Base-by-base conservation (phyloP, 202 grass and related monocot species). In the Zoysia matrella region DNA sequence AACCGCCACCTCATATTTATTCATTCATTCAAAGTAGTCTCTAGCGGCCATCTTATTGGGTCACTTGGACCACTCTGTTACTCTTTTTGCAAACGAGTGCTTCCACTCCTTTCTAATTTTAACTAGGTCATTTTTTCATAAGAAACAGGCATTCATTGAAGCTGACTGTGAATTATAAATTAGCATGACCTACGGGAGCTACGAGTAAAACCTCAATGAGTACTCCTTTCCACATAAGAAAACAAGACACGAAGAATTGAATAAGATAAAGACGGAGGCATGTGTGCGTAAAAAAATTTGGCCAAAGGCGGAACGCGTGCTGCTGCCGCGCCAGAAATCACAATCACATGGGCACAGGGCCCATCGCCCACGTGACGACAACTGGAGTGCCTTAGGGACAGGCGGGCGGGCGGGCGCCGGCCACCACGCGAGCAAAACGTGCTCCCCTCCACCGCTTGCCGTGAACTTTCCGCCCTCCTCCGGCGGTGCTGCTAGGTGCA, bases 361-460 rank as follows among this genome's bases (percentile, higher is more conserved):
- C 69, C 52, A 22, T 54, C 47, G 64, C 42, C 4, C 83, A 83
- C 88, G 88, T 90, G 88, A 86, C 62, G 69, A 75, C 69, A 80
- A 41, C 40, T 7, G 11, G 51, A 13, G 15, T 6, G 47, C 14
- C 22, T 22, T 22, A 22, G 22, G 22, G 22, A 22, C 22, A 22
- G 22, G 22, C 22, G 22, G 14, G 15, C 11, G 47, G 60, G 1
- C 60, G 77, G 65, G 41, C 62, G 53, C 46, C 64, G 51, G 64
- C 78, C 66, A 67, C 74, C 71, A 46, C 80, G 72, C 77, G 85
- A 87, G 89, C 71, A 91, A 87, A 91, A 91, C 85, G 89, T 91
- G 89, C 61, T 68, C 52, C 50, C 1, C 39, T 46, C 46, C 30
- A 6, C 8, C n/a, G 6, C 15, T 50, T 69, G 77, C 77, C 77